phyloP scores from a whole-genome alignment of 805 yeast species.

The Lachancea dasiensis region DNA sequence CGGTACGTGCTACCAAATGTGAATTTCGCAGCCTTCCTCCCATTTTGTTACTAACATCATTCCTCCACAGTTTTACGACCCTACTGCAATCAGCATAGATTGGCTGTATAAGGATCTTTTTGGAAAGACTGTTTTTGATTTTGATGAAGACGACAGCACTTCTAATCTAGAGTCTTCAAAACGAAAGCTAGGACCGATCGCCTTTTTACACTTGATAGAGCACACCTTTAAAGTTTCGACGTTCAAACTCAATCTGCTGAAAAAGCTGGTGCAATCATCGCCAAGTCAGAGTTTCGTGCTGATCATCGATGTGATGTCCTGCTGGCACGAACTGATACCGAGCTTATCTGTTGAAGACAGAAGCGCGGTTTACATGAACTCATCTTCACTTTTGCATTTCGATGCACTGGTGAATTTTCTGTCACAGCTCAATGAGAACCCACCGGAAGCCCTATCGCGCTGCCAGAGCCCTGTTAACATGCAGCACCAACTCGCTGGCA shows the following conservation, averaged over 20 bases:
- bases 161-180: no score
- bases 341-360: conserved; percentile 3
- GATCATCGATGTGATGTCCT: conserved; percentile 24
- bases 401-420: conserved; percentile 21
- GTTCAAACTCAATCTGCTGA: conserved; percentile 15
- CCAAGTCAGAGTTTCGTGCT: conserved; percentile 10
- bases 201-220: conserved; percentile 24
- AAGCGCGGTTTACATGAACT: conserved; percentile 15
- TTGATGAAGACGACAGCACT: conserved; percentile 2
- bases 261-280: conserved; percentile 6
- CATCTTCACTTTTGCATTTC: conserved; percentile 18
- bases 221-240: conserved; percentile 19
- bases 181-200: conserved; percentile 6
- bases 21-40: conserved; percentile 2
- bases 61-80: conserved; percentile 17
- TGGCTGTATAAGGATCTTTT: conserved; percentile 6
- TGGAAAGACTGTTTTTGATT: conserved; percentile 7
- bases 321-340: conserved; percentile 12
- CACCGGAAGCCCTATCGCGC: conserved; percentile 20
- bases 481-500: conserved; percentile 21
- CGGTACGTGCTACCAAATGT: conserved; percentile 14
- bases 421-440: conserved; percentile 20
- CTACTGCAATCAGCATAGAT: conserved; percentile 9
- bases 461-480: conserved; percentile 11
- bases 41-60: background rate